Percentiles rank a stretch among this genome's conserved stretches.
Conservation (phyloP, 805 yeast species). For the Metschnikowia lachancei region DNA sequence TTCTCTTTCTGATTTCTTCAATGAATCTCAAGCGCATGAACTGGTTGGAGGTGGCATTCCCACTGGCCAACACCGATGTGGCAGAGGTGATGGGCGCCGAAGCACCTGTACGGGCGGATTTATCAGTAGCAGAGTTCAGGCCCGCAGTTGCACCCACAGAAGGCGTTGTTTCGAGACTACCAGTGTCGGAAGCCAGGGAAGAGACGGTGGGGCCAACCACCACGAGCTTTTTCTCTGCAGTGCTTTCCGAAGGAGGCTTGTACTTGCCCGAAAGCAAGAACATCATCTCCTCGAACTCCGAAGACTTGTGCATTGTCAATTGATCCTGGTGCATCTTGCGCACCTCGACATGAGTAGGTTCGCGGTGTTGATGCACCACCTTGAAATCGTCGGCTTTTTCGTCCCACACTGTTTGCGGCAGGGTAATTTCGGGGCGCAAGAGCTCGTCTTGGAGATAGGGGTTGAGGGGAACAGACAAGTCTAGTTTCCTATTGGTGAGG, state of each 20-base stretch:
- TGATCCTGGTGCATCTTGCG: conserved; percentile 44
- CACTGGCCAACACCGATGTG: conserved; percentile 20
- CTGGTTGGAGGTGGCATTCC: conserved; percentile 49
- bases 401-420: conserved; percentile 46
- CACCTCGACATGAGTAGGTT: conserved; percentile 25
- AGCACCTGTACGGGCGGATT: conserved; percentile 7
- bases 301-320: conserved; percentile 58
- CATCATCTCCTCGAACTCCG: conserved; percentile 90
- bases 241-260: conserved; percentile 37
- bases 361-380: conserved; percentile 32
- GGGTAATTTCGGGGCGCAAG: conserved; percentile 46
- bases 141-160: conserved; percentile 13
- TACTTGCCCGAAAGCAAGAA: conserved; percentile 40
- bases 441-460: conserved; percentile 55
- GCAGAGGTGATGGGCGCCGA: conserved; percentile 15
- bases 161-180: conserved; percentile 20
- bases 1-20: conserved; percentile 77
- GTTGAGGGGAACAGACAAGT: conserved; percentile 69
- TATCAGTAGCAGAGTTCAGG: conserved; percentile 6
- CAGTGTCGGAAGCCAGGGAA: conserved; percentile 12
- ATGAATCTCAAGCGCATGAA: conserved; percentile 85
- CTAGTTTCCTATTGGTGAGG: conserved; percentile 72
- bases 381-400: conserved; percentile 33
- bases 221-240: conserved; percentile 37
- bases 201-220: conserved; percentile 35